Conservation (phyloP, 2,329 filamentous ascomycete species). For the Arthroderma sp. region DNA sequence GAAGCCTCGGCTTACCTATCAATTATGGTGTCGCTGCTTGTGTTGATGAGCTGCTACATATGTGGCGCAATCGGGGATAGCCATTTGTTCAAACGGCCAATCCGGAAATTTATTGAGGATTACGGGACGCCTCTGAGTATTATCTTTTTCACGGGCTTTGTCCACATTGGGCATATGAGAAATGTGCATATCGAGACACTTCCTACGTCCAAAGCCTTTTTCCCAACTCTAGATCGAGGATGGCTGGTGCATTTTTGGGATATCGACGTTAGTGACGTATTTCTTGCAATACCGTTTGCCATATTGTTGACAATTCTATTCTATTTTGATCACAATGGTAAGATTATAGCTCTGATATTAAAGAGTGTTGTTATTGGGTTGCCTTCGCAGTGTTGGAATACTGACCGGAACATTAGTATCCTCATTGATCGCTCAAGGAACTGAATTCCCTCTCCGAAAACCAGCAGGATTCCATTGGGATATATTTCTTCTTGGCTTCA, state of each 20-base stretch:
- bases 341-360: not conserved
- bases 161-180: constrained; percentile 74
- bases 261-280: constrained; percentile 57
- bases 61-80: constrained; percentile 60
- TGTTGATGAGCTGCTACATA: constrained; percentile 63
- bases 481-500: constrained; percentile 64
- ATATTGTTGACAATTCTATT: constrained; percentile 72
- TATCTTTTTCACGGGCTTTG: constrained; percentile 81
- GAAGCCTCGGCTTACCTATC: constrained; percentile 62
- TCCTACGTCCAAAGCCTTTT: constrained; percentile 65
- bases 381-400: too few species aligned
- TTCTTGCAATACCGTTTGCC: constrained; percentile 77
- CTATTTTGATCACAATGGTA: constrained; percentile 81
- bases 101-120: constrained; percentile 75
- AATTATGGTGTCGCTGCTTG: constrained; percentile 60
- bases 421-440: constrained; percentile 69
- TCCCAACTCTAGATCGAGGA: constrained; percentile 56
- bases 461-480: constrained; percentile 81
- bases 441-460: constrained; percentile 67
- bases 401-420: constrained; percentile 43
- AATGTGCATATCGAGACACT: constrained; percentile 55
- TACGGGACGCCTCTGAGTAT: constrained; percentile 75
- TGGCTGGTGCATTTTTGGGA: constrained; percentile 82
- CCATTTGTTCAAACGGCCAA: constrained; percentile 57
- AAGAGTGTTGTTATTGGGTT: too few species aligned